A percentile compares a stretch with the other conserved stretches of the same genome.
phyloP scores from a whole-genome alignment of 176 grass and related monocot genomes.

The Rhipidocladum racemiflorum region DNA sequence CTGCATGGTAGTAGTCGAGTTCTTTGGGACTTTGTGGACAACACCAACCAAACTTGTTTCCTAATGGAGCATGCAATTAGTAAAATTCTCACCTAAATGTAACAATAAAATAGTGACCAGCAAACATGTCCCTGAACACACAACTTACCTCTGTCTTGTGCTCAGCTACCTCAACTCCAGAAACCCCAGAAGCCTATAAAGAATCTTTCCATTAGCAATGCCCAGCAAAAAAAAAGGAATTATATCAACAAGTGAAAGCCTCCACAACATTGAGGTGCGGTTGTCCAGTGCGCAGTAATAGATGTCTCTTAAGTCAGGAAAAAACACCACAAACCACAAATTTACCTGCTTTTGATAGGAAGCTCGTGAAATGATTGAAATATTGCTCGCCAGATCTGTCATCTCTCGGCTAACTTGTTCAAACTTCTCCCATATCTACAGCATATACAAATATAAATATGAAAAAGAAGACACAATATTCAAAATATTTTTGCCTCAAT shows the following conservation, averaged over 20 bases:
- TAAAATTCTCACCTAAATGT: slow-evolving; percentile 17
- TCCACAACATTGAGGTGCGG: background rate
- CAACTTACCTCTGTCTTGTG: slow-evolving; percentile 54
- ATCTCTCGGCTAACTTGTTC: slow-evolving; percentile 67
- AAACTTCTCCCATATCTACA: slow-evolving; percentile 73
- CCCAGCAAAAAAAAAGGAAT: slow-evolving; percentile 20
- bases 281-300: background rate
- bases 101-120: background rate
- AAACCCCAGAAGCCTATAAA: slow-evolving; percentile 56
- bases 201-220: slow-evolving; percentile 17
- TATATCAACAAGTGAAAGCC: slow-evolving; percentile 22
- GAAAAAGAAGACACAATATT: background rate
- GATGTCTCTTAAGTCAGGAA: background rate
- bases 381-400: slow-evolving; percentile 53
- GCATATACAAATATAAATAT: slow-evolving; percentile 12
- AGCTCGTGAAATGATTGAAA: slow-evolving; percentile 54
- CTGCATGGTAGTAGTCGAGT: slow-evolving; percentile 51
- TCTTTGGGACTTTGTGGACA: slow-evolving; percentile 40
- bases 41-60: slow-evolving; percentile 44
- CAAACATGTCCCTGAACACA: slow-evolving; percentile 24
- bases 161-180: slow-evolving; percentile 52
- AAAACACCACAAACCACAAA: background rate
- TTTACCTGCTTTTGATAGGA: slow-evolving; percentile 83
- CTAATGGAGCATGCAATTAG: slow-evolving; percentile 44
- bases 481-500: background rate